Evolutionary conservation across 306 rosid species (phyloP), one percentile per base, ranked within the genome.

Genomic region (Begonia peltatifolia): DNA sequence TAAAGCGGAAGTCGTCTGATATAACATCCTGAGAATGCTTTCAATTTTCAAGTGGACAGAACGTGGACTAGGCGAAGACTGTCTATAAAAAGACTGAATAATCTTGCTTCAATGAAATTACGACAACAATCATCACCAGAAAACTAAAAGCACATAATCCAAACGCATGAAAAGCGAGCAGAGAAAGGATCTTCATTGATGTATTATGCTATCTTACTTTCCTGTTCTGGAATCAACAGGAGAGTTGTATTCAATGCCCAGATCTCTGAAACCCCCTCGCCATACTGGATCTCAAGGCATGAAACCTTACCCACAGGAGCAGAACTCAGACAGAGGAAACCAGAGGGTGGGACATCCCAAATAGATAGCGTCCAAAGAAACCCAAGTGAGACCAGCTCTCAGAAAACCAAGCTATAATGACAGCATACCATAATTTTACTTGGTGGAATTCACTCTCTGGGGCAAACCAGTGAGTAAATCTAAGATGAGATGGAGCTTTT

Each of bases 401-500:
- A 70, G 15, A 55, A 61, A 61, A 68, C 9, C 8, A 42, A 51
- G 22, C 9, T 47, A 18, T 42, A 59, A 15, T 12, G 41, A 53
- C 12, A 53, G 16, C 16, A 30, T 18, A 63, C 11, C 41, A 20
- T 41, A 17, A 57, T 55, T 50, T 52, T 61, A 47, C 49, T 63
- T 23, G 30, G 52, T 66, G 55, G 58, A 30, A 20, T 42, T 42
- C 20, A 25, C 52, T 52, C 6, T 48, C 14, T 56, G 64, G 57
- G 62, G 59, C 68, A 57, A 82, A 77, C 75, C 79, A 60, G 73
- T 38, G 64, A 43, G 57, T 69, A 71, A 83, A 83, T 80, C 82
- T 79, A 77, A 82, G 95, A 56, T 78, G 81, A 30, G 73, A 63
- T 30, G 82, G 84, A 83, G 82, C 84, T 73, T 71, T 74, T 79